A percentile compares a stretch with the other conserved stretches of the same genome.
phyloP scores from a whole-genome alignment of 73 alveolate genomes.

The Uronychia binucleata region DNA sequence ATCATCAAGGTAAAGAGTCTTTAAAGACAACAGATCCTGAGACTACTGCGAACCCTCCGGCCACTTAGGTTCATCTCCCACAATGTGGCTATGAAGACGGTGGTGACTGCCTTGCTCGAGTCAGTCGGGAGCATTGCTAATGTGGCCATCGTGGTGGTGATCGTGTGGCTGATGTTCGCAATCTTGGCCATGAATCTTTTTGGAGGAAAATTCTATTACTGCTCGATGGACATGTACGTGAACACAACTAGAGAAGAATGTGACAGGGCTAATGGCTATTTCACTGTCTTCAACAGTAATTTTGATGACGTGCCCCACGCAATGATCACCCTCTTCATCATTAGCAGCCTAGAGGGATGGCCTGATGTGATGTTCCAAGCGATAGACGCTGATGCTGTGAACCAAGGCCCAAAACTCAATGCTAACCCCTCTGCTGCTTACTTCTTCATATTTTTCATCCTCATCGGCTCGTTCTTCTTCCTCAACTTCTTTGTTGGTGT shows the following conservation, averaged over 20 bases:
- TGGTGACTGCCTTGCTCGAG: constrained; percentile 85
- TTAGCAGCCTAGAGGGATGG: constrained; percentile 66
- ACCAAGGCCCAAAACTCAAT: constrained; percentile 31
- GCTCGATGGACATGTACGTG: constrained; percentile 32
- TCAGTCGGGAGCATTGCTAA: constrained; percentile 75
- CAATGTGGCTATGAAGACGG: constrained; percentile 85
- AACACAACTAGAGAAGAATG: neutral
- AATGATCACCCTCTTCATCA: constrained; percentile 81
- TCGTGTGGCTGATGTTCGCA: constrained; percentile 76
- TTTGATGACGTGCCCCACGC: constrained; percentile 86
- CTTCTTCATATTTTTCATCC: constrained; percentile 50
- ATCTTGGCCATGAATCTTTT: constrained; percentile 48
- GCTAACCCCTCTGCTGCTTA: constrained; percentile 43
- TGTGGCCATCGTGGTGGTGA: constrained; percentile 76
- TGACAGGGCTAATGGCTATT: constrained; percentile 45
- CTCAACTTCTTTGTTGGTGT: constrained; percentile 68
- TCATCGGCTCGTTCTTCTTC: constrained; percentile 58
- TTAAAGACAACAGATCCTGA: constrained; percentile 56
- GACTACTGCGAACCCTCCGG: constrained; percentile 91
- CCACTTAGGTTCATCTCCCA: constrained; percentile 94
- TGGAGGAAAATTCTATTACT: constrained; percentile 58
- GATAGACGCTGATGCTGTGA: constrained; percentile 27
- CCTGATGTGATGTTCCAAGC: constrained; percentile 57
- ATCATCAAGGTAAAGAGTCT: constrained; percentile 81
- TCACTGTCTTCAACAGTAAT: constrained; percentile 66